phyloP scores from a whole-genome alignment of 176 grass and related monocot genomes.

The Hordeum vulgare region DNA sequence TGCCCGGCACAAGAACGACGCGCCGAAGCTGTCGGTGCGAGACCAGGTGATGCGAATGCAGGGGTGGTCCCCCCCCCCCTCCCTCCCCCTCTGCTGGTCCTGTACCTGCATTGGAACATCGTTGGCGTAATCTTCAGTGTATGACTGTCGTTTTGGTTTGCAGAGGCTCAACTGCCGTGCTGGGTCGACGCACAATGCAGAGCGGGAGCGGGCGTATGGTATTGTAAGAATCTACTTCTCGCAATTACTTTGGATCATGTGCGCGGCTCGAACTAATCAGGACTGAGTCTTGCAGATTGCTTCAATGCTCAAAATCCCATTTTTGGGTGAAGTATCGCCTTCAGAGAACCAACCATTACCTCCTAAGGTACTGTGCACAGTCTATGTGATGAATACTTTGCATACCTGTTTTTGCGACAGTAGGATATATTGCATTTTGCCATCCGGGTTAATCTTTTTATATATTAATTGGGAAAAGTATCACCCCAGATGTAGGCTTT shows the following conservation, averaged over 20 bases:
- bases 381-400: not conserved
- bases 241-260: slow-evolving; percentile 3
- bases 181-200: slow-evolving; percentile 44
- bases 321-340: slow-evolving; percentile 61
- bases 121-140: not conserved
- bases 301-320: slow-evolving; percentile 82
- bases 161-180: slow-evolving; percentile 64
- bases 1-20: slow-evolving; percentile 35
- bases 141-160: slow-evolving; percentile 4
- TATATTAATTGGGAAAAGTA: not conserved
- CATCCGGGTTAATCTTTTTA: not conserved
- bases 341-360: slow-evolving; percentile 49
- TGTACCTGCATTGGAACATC: not conserved
- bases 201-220: slow-evolving; percentile 89
- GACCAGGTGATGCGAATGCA: slow-evolving; percentile 58
- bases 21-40: slow-evolving; percentile 30
- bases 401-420: not conserved
- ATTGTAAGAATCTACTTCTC: slow-evolving; percentile 42
- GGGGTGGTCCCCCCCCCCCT: not conserved
- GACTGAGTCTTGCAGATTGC: slow-evolving; percentile 51
- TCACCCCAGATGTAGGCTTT: not conserved
- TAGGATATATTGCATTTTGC: not conserved
- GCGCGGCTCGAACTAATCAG: not conserved
- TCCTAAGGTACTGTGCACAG: slow-evolving; percentile 46
- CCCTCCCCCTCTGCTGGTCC: not conserved